These are phyloP conservation scores for Hanseniaspora jakobsenii DNA, from an alignment of 805 yeast genomes.

Conservation along the genomic window DNA sequence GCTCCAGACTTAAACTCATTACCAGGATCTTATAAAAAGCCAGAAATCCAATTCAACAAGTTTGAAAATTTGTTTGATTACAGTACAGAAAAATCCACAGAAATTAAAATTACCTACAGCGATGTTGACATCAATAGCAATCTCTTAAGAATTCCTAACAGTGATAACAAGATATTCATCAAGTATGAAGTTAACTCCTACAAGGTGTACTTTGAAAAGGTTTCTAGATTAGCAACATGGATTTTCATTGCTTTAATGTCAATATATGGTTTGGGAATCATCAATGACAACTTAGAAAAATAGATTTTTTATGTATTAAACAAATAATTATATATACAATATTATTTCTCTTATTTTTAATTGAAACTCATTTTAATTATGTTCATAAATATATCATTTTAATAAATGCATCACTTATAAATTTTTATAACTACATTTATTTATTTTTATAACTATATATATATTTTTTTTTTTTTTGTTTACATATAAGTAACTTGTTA, in stretches of 20 bases:
- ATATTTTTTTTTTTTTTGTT: too few species aligned
- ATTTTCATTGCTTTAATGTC: constrained; percentile 6
- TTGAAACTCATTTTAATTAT: too few species aligned
- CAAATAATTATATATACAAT: not conserved
- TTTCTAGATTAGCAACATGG: constrained; percentile 11
- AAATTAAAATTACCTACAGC: constrained; percentile 8
- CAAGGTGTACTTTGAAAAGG: constrained; percentile 11
- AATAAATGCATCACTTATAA: too few species aligned
- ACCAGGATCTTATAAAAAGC: constrained; percentile 8
- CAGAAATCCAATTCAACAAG: constrained; percentile 4
- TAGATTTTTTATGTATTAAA: not conserved
- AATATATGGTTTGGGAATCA: constrained; percentile 6
- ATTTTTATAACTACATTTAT: too few species aligned
- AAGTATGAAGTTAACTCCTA: constrained; percentile 9
- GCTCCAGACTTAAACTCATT: constrained; percentile 35
- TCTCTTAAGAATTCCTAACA: constrained; percentile 4
- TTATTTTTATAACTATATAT: too few species aligned
- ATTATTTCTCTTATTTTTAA: not conserved
- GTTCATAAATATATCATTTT: too few species aligned
- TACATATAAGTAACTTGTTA: too few species aligned
- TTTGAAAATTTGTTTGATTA: constrained; percentile 14
- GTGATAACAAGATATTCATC: constrained; percentile 11
- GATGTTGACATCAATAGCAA: constrained; percentile 11
- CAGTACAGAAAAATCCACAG: constrained; percentile 12
- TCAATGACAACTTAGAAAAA: constrained; percentile 10